These are phyloP conservation scores for Spergularia marina DNA, from an alignment of 148 eudicot species.

Conservation along the genomic window DNA sequence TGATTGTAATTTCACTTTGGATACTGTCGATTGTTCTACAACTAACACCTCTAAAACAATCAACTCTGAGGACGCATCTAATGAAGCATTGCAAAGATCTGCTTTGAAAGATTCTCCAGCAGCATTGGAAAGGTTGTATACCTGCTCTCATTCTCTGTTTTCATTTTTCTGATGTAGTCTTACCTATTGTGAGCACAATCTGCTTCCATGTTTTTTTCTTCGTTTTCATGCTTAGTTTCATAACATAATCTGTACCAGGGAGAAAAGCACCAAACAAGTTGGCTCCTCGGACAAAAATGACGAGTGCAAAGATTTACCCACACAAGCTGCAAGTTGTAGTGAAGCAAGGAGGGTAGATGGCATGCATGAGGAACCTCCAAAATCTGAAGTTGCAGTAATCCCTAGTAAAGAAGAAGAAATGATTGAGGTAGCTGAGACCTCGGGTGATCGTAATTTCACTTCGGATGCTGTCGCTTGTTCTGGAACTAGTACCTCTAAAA, in stretches of 20 bases:
- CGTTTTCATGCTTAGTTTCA: neutral
- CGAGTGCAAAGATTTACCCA: conserved; percentile 33
- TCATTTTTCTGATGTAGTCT: neutral
- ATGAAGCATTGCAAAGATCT: conserved; percentile 23
- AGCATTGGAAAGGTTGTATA: conserved; percentile 35
- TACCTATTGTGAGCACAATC: neutral
- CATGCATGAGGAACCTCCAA: conserved; percentile 24
- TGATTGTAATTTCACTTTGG: conserved; percentile 17
- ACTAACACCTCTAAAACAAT: conserved; percentile 23
- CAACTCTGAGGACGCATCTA: conserved; percentile 19
- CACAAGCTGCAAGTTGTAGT: conserved; percentile 22
- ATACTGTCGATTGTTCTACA: conserved; percentile 19
- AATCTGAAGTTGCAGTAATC: conserved; percentile 17
- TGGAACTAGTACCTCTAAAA: conserved; percentile 21
- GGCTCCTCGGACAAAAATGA: conserved; percentile 20
- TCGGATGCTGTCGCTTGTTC: conserved; percentile 19
- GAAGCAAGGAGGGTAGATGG: conserved; percentile 27
- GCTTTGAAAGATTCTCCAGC: conserved; percentile 24
- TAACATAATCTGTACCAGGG: conserved; percentile 10
- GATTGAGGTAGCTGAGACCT: conserved; percentile 20
- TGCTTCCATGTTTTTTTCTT: neutral
- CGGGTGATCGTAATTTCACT: conserved; percentile 21
- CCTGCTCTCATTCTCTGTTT: neutral
- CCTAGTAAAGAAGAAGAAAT: conserved; percentile 25
- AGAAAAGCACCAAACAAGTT: conserved; percentile 30